Conservation (phyloP, 768 basidiomycete species). For the Tephrocybe sp. region DNA sequence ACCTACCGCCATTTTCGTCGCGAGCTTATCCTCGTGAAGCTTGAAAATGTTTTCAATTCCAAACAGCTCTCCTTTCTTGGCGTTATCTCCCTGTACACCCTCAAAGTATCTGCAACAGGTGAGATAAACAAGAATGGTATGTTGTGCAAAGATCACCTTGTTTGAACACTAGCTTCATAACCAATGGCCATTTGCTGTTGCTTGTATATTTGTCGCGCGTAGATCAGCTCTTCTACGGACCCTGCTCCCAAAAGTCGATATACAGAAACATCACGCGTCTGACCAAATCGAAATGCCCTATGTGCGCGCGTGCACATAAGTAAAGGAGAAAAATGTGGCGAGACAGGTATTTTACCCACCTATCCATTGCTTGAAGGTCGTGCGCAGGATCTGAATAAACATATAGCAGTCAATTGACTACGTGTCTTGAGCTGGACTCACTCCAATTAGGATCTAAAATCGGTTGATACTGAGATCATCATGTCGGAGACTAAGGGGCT, state of each 20-base stretch:
- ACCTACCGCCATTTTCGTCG: conserved; percentile 73
- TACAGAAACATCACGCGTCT: conserved; percentile 81
- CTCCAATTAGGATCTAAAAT: conserved; percentile 89
- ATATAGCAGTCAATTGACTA: conserved; percentile 8
- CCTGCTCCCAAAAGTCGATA: conserved; percentile 84
- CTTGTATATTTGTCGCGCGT: conserved; percentile 88
- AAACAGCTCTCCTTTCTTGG: conserved; percentile 78
- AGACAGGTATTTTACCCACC: conserved; percentile 26
- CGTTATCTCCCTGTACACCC: conserved; percentile 77
- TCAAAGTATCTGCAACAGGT: conserved; percentile 60
- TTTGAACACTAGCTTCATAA: conserved; percentile 81
- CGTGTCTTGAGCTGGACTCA: too few relatives aligned
- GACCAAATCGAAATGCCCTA: conserved; percentile 81
- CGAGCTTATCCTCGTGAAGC: conserved; percentile 64
- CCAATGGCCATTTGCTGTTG: conserved; percentile 93
- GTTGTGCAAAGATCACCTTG: conserved; percentile 42
- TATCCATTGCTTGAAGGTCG: conserved; percentile 90
- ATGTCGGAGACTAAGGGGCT: conserved; percentile 3
- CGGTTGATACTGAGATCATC: conserved; percentile 3
- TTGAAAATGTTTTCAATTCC: conserved; percentile 85
- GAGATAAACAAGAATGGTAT: neutral
- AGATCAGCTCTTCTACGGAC: conserved; percentile 84
- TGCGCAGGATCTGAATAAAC: conserved; percentile 77
- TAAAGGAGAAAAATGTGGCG: neutral
- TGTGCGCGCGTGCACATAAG: too few relatives aligned